A percentile compares a stretch with the other conserved stretches of the same genome.
These are phyloP conservation scores for Theileria luwenshuni DNA, from an alignment of 169 alveolate genomes.

Conservation along the genomic window DNA sequence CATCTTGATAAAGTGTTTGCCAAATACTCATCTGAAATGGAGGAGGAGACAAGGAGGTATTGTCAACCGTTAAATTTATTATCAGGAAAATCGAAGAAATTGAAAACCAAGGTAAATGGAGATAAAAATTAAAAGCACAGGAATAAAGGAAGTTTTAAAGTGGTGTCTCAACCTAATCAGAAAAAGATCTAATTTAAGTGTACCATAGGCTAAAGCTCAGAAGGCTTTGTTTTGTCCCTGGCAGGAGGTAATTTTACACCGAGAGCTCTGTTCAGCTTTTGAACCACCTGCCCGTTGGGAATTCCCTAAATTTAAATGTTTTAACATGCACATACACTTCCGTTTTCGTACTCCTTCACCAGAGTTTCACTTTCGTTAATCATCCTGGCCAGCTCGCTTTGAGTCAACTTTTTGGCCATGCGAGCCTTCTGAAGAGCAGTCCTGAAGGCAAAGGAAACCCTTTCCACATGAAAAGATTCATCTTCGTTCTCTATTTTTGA, in stretches of 20 bases:
- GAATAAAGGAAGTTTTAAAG: constrained; percentile 10
- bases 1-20: constrained; percentile 52
- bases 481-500: constrained; percentile 77
- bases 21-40: constrained; percentile 59
- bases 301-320: constrained; percentile 55
- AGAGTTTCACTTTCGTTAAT: constrained; percentile 71
- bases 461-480: constrained; percentile 72
- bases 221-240: constrained; percentile 56
- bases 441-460: constrained; percentile 73
- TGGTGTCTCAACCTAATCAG: constrained; percentile 21
- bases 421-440: constrained; percentile 79
- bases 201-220: neutral
- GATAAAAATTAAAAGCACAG: constrained; percentile 5
- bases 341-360: constrained; percentile 77
- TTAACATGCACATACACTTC: constrained; percentile 41
- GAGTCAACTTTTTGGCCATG: constrained; percentile 63
- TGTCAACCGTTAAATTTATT: neutral
- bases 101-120: constrained; percentile 15
- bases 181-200: neutral
- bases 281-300: constrained; percentile 73
- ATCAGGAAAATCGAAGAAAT: constrained; percentile 16
- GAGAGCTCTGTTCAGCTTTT: constrained; percentile 69
- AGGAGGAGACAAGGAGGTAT: constrained; percentile 63
- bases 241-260: constrained; percentile 76
- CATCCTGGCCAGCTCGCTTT: constrained; percentile 69